phyloP scores from a whole-genome alignment of 2,329 filamentous ascomycete species.

The Alternaria dauci region DNA sequence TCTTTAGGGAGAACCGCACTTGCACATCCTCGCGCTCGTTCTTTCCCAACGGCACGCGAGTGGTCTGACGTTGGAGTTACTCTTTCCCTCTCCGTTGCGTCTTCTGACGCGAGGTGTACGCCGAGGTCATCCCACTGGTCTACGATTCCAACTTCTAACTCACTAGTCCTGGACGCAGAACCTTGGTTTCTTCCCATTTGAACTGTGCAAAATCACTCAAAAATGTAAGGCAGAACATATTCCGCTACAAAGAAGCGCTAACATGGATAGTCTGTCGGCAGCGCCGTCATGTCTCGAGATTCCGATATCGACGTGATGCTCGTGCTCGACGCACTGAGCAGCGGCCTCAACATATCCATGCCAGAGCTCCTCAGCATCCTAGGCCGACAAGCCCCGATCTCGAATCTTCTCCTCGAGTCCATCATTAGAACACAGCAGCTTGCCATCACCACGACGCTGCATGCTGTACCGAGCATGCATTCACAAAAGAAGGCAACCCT shows the following conservation, averaged over 20 bases:
- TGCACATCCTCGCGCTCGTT: not conserved
- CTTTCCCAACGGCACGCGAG: not conserved
- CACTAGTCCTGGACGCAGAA: not conserved
- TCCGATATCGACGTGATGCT: not conserved
- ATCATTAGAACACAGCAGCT: not conserved
- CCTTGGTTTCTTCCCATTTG: not conserved
- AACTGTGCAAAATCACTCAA: not conserved
- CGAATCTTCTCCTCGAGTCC: slow-evolving; percentile 7
- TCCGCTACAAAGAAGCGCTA: not conserved
- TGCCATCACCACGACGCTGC: not conserved
- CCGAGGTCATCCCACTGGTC: not conserved
- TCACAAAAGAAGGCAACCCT: not conserved
- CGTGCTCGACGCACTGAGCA: slow-evolving; percentile 9
- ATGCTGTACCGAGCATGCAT: not conserved
- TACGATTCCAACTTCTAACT: not conserved
- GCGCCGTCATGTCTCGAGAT: slow-evolving; percentile 2
- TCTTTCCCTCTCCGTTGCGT: not conserved
- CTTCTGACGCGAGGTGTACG: not conserved
- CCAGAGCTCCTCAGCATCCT: slow-evolving; percentile 9
- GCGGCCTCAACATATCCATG: slow-evolving; percentile 10
- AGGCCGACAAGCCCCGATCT: slow-evolving; percentile 8
- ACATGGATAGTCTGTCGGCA: not conserved
- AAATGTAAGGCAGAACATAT: not conserved
- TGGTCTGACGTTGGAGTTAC: not conserved
- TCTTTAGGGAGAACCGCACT: not conserved